phyloP scores from a whole-genome alignment of 2,329 filamentous ascomycete species.

The Penicillium sp. region DNA sequence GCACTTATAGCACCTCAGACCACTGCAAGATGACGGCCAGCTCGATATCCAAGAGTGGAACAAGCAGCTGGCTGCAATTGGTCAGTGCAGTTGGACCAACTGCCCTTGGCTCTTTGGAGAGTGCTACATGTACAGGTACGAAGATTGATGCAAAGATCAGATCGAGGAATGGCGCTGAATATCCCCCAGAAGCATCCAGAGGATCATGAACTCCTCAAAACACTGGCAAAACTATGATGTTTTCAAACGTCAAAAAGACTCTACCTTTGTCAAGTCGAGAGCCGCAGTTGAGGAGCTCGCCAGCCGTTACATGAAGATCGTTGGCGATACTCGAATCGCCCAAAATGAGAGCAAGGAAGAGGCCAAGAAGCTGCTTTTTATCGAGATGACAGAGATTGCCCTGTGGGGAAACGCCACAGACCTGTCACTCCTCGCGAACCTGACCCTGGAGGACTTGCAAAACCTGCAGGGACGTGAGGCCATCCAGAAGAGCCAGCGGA shows the following conservation, averaged over 20 bases:
- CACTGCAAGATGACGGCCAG: conserved; percentile 13
- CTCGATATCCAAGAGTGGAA: conserved; percentile 25
- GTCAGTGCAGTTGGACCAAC: conserved; percentile 19
- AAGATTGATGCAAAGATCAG: conserved; percentile 3
- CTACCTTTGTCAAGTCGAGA: conserved; percentile 32
- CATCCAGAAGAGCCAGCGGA: conserved; percentile 19
- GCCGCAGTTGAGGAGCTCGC: conserved; percentile 33
- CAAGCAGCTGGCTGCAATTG: conserved; percentile 14
- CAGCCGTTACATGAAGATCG: conserved; percentile 25
- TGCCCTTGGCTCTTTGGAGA: conserved; percentile 29
- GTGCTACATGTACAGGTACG: conserved; percentile 27
- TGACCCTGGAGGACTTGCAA: conserved; percentile 33
- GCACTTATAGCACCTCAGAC: conserved; percentile 9
- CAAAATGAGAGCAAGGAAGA: conserved; percentile 18
- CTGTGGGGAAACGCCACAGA: conserved; percentile 44
- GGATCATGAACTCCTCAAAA: conserved; percentile 19
- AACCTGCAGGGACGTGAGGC: conserved; percentile 25
- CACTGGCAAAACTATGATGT: conserved; percentile 31
- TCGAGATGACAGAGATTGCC: conserved; percentile 39
- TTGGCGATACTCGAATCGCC: conserved; percentile 3
- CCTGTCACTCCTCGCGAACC: conserved; percentile 33
- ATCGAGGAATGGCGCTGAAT: conserved; percentile 5
- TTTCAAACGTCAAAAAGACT: conserved; percentile 36
- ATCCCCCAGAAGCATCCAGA: conserved; percentile 16
- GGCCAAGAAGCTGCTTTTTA: conserved; percentile 35